A percentile compares a stretch with the other conserved stretches of the same genome.
These are phyloP conservation scores for Neocallimastix lanati DNA, from an alignment of 192 early-diverging fungal genomes.

Conservation along the genomic window DNA sequence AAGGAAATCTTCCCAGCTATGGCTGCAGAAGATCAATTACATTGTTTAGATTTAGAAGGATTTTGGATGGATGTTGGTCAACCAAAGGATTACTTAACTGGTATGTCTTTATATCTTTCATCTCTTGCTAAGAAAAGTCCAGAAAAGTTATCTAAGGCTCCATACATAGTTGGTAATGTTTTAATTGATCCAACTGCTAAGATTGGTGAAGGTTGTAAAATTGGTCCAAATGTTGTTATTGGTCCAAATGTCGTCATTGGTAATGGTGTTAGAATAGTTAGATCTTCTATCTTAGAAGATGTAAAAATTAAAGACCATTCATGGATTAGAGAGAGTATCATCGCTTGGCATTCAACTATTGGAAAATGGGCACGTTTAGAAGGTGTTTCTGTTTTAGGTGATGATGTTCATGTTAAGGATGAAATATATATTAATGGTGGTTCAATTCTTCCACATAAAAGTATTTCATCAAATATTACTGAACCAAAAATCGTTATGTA, in stretches of 20 bases:
- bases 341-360: constrained; percentile 91
- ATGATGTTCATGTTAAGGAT: constrained; percentile 86
- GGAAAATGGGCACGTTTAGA: constrained; percentile 91
- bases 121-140: constrained; percentile 63
- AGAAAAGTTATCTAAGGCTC: constrained; percentile 44
- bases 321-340: constrained; percentile 75
- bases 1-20: constrained; percentile 92
- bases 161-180: constrained; percentile 59
- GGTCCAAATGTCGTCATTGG: constrained; percentile 81
- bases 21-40: constrained; percentile 69
- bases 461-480: constrained; percentile 58
- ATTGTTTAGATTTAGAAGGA: constrained; percentile 82
- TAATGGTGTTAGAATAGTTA: constrained; percentile 81
- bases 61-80: constrained; percentile 99
- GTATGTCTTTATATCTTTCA: constrained; percentile 79
- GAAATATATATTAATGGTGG: constrained; percentile 79
- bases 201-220: constrained; percentile 88
- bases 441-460: constrained; percentile 92
- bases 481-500: constrained; percentile 99
- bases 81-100: constrained; percentile 93
- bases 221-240: constrained; percentile 94
- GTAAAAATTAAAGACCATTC: constrained; percentile 70
- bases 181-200: constrained; percentile 76
- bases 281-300: constrained; percentile 77
- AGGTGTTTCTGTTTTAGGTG: constrained; percentile 84